Evolutionary conservation across 805 yeast genomes (phyloP).

Genomic region (Saccharomycopsis lassenensis): DNA sequence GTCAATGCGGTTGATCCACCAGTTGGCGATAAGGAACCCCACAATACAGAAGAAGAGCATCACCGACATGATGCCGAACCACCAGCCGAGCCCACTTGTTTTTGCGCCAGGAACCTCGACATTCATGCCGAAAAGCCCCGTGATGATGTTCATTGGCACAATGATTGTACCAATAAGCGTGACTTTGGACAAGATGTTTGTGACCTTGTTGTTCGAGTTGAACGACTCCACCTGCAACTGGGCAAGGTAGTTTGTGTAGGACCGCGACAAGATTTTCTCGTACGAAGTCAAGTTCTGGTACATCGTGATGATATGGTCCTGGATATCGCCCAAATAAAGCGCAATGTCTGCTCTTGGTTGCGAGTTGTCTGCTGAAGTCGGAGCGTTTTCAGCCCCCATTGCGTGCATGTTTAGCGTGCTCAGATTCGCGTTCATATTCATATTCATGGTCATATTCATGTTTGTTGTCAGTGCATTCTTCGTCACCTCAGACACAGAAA

Average conservation of each 20-base stretch:
- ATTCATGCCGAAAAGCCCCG: slow-evolving; percentile 95
- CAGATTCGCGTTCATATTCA: not conserved
- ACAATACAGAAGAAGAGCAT: slow-evolving; percentile 31
- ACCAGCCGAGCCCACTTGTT: slow-evolving; percentile 43
- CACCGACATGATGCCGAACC: slow-evolving; percentile 52
- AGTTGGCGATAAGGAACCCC: slow-evolving; percentile 32
- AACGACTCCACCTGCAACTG: slow-evolving; percentile 89
- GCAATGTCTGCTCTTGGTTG: slow-evolving; percentile 89
- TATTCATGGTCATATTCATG: not conserved
- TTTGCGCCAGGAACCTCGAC: slow-evolving; percentile 72
- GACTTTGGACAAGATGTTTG: slow-evolving; percentile 79
- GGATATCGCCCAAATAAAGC: slow-evolving; percentile 85
- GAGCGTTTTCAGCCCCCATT: not conserved
- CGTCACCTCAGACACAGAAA: not conserved
- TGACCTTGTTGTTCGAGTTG: slow-evolving; percentile 71
- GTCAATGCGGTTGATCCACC: slow-evolving; percentile 28
- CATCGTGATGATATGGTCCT: slow-evolving; percentile 95
- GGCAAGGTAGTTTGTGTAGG: slow-evolving; percentile 86
- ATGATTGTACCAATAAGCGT: slow-evolving; percentile 83
- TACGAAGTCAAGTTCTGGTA: slow-evolving; percentile 79
- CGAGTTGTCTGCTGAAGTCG: not conserved
- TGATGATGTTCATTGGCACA: slow-evolving; percentile 81
- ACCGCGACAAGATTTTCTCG: slow-evolving; percentile 85
- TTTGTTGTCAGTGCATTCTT: not conserved
- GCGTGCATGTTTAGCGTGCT: not conserved